phyloP scores from a whole-genome alignment of 306 rosid species.

The Hylodesmum podocarpum region DNA sequence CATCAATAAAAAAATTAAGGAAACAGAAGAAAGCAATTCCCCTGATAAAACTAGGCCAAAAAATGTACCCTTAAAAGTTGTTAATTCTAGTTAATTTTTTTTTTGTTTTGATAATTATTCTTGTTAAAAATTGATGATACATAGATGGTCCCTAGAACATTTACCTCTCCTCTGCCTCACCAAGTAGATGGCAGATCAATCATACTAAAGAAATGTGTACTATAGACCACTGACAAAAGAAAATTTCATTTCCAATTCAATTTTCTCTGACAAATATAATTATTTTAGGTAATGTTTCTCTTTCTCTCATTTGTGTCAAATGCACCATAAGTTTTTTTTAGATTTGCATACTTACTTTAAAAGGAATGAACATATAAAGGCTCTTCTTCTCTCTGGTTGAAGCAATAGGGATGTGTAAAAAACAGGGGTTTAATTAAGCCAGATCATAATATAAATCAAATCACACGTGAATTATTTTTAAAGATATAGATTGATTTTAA shows the following conservation, averaged over 20 bases:
- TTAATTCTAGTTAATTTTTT: background rate
- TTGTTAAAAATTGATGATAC: background rate
- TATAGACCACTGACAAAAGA: slow-evolving; percentile 7
- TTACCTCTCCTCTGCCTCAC: slow-evolving; percentile 8
- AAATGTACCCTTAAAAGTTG: slow-evolving; percentile 19
- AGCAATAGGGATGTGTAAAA: background rate
- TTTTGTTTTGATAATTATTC: too few species aligned
- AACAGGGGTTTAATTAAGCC: too few species aligned
- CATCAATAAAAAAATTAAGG: slow-evolving; percentile 34
- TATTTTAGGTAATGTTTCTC: background rate
- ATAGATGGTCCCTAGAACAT: background rate
- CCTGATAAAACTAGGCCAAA: slow-evolving; percentile 42
- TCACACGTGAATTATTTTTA: too few species aligned
- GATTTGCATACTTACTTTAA: background rate
- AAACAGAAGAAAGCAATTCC: slow-evolving; percentile 35
- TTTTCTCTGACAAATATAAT: slow-evolving; percentile 23
- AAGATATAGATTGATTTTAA: too few species aligned
- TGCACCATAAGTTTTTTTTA: background rate
- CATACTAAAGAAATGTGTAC: background rate
- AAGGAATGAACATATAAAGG: too few species aligned
- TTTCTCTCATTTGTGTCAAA: background rate
- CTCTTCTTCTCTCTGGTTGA: too few species aligned
- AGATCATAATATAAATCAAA: too few species aligned
- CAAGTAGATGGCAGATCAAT: slow-evolving; percentile 4
- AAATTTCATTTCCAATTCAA: slow-evolving; percentile 28